phyloP scores from a whole-genome alignment of 2,329 filamentous ascomycete species.

The Talaromyces sp. region DNA sequence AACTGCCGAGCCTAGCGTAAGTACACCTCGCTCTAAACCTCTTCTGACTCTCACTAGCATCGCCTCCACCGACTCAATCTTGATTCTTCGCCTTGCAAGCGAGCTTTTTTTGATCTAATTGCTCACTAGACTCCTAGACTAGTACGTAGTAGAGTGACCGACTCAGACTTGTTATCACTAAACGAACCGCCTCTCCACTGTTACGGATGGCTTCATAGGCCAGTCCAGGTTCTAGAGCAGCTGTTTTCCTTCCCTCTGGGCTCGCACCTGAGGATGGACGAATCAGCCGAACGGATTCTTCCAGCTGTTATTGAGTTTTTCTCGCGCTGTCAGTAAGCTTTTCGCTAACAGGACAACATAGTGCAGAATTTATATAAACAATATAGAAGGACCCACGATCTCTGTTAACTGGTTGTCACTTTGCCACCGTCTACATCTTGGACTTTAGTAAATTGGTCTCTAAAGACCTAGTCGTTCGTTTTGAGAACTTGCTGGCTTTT shows the following conservation, averaged over 20 bases:
- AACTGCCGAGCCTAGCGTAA: constrained; percentile 1
- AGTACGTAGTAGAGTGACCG: too few relatives aligned
- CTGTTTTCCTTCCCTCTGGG: neutral
- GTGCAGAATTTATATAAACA: neutral
- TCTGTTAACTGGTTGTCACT: neutral
- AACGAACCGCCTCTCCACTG: neutral
- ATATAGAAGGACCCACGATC: neutral
- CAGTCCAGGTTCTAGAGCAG: neutral
- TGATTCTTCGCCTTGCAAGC: neutral
- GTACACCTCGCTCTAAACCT: too few relatives aligned
- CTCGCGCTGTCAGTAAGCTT: neutral
- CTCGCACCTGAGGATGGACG: neutral
- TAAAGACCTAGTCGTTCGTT: constrained; percentile 4
- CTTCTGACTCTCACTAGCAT: neutral
- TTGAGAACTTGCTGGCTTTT: neutral
- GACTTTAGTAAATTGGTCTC: neutral
- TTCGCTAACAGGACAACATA: neutral
- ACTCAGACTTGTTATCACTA: neutral
- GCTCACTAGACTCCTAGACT: neutral
- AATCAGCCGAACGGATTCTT: neutral
- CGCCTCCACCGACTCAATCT: neutral
- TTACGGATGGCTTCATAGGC: neutral
- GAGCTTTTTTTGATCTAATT: neutral
- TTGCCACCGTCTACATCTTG: neutral
- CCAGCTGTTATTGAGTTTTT: neutral